A percentile compares a stretch with the other conserved stretches of the same genome.
Evolutionary conservation across 768 basidiomycete species (phyloP).

Genomic region (Sarcodon aspratus): DNA sequence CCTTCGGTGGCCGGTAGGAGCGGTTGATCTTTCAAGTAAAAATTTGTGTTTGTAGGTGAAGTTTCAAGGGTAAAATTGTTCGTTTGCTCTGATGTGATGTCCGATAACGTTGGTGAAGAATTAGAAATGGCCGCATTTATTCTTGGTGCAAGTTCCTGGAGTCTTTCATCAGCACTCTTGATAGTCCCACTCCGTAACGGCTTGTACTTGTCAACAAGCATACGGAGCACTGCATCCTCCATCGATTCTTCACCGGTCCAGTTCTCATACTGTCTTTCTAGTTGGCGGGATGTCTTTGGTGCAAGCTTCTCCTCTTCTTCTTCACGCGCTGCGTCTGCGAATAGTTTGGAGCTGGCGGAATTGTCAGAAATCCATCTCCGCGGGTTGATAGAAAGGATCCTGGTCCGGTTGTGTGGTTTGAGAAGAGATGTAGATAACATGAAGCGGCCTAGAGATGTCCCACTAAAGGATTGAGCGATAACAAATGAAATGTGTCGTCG

Average conservation of each 20-base stretch:
- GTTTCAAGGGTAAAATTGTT: neutral
- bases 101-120: neutral
- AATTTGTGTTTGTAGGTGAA: neutral
- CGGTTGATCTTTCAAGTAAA: constrained; percentile 21
- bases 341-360: constrained; percentile 47
- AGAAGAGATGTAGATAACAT: too few relatives aligned
- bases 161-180: constrained; percentile 52
- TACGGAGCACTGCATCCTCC: constrained; percentile 62
- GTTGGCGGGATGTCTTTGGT: constrained; percentile 13
- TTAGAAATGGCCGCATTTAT: constrained; percentile 11
- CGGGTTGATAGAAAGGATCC: neutral
- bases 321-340: constrained; percentile 50
- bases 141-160: constrained; percentile 37
- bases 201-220: constrained; percentile 84
- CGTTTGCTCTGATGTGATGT: constrained; percentile 13
- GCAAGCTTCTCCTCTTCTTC: constrained; percentile 26
- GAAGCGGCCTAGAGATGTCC: too few relatives aligned
- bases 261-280: constrained; percentile 41
- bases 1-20: constrained; percentile 42
- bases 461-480: too few relatives aligned
- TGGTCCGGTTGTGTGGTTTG: too few relatives aligned
- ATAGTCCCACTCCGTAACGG: constrained; percentile 56
- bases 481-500: too few relatives aligned
- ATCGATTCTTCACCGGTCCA: constrained; percentile 73
- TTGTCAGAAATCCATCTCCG: constrained; percentile 6